Conservation (phyloP, 306 rosid species). For the Carpinus viminea region DNA sequence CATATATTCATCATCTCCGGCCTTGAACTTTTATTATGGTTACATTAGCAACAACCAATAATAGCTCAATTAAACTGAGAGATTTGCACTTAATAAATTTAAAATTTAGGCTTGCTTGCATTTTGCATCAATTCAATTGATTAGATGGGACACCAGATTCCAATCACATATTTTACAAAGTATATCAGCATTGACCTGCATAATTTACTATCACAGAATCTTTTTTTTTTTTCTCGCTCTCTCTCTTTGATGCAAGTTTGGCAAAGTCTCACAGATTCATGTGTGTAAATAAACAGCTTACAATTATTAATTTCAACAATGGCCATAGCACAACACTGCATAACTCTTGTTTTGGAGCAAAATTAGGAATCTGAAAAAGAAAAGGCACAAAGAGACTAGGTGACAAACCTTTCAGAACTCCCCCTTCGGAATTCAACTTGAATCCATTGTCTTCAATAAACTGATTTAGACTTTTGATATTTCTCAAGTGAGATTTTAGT, state of each 20-base stretch:
- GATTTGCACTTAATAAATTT: neutral
- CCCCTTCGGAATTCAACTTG: slow-evolving; percentile 90
- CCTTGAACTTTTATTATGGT: neutral
- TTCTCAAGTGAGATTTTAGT: slow-evolving; percentile 67
- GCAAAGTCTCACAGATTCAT: neutral
- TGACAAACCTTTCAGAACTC: slow-evolving; percentile 75
- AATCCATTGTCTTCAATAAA: slow-evolving; percentile 77
- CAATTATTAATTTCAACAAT: neutral
- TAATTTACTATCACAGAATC: too few species aligned
- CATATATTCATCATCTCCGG: slow-evolving; percentile 11
- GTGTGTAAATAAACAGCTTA: neutral
- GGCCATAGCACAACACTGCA: neutral
- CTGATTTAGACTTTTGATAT: slow-evolving; percentile 65
- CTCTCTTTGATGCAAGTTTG: too few species aligned
- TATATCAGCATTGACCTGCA: neutral
- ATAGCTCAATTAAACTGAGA: neutral
- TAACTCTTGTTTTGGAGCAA: neutral
- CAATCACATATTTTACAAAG: neutral
- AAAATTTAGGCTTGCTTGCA: neutral
- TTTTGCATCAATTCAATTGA: neutral
- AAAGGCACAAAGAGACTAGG: slow-evolving; percentile 18
- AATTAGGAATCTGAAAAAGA: slow-evolving; percentile 1
- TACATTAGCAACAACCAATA: neutral
- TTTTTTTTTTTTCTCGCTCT: too few species aligned
- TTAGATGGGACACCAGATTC: neutral